A percentile compares a stretch with the other conserved stretches of the same genome.
Conservation (phyloP, 768 basidiomycete species). For the Tulasnella sp. region DNA sequence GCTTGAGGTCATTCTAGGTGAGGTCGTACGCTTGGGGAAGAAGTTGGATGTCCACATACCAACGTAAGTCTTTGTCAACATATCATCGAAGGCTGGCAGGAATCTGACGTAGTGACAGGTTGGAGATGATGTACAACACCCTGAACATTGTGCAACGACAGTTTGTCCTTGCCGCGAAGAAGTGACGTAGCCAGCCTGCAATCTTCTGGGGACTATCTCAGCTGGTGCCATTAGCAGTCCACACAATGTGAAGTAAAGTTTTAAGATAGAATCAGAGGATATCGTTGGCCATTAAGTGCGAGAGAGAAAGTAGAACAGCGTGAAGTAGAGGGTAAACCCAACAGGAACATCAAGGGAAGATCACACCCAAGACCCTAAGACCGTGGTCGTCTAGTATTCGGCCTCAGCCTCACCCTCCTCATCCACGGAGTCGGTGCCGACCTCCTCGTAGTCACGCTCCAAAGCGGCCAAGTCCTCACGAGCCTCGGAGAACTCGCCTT, state of each 20-base stretch:
- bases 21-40: slow-evolving; percentile 25
- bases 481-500: slow-evolving; percentile 98
- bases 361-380: not conserved
- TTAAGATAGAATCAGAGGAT: slow-evolving; percentile 9
- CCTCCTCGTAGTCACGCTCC: slow-evolving; percentile 94
- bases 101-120: not conserved
- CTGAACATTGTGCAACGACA: slow-evolving; percentile 24
- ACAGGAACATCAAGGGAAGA: not conserved
- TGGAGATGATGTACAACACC: slow-evolving; percentile 24
- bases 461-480: slow-evolving; percentile 97
- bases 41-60: slow-evolving; percentile 6
- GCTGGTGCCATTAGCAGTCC: not conserved
- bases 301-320: slow-evolving; percentile 20
- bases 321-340: slow-evolving; percentile 24
- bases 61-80: slow-evolving; percentile 1
- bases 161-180: not conserved
- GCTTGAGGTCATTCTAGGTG: slow-evolving; percentile 31
- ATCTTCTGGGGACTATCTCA: too few relatives aligned
- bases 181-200: not conserved
- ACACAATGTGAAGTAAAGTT: not conserved
- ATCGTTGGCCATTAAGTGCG: not conserved
- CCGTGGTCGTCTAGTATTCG: slow-evolving; percentile 36
- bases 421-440: slow-evolving; percentile 49
- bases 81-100: not conserved
- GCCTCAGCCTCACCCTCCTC: slow-evolving; percentile 38